These are phyloP conservation scores for Vigna radiata DNA, from an alignment of 306 rosid species.

Conservation along the genomic window DNA sequence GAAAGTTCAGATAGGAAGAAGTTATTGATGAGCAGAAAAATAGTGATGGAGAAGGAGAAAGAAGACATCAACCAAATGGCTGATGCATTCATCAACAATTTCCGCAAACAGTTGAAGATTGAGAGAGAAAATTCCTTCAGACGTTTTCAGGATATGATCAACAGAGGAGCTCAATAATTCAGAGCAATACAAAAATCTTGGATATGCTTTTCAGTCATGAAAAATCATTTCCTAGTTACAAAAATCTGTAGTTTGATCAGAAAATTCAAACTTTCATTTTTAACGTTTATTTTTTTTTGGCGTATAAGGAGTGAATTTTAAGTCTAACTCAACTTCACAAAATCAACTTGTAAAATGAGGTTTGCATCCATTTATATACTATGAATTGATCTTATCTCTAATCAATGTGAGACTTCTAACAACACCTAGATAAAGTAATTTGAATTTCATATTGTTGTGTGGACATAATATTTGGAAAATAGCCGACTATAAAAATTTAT, in stretches of 20 bases:
- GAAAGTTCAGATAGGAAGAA: constrained; percentile 24
- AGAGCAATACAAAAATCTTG: constrained; percentile 15
- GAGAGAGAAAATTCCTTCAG: constrained; percentile 60
- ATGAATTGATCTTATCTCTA: no score
- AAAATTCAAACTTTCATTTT: no score
- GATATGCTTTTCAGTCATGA: background rate
- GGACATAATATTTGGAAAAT: no score
- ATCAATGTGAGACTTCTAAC: no score
- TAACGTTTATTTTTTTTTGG: no score
- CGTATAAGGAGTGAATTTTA: no score
- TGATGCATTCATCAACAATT: constrained; percentile 67
- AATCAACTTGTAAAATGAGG: no score
- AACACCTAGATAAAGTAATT: no score
- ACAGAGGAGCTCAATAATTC: constrained; percentile 45
- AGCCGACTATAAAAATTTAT: no score
- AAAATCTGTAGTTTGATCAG: background rate
- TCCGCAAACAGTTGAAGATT: constrained; percentile 59
- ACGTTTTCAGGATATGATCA: constrained; percentile 52
- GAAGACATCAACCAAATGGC: constrained; percentile 60
- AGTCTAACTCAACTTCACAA: no score
- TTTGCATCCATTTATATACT: no score
- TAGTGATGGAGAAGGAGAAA: constrained; percentile 31
- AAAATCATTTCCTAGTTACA: background rate
- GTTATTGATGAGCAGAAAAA: constrained; percentile 14
- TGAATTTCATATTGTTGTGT: no score